Base-by-base conservation (phyloP, 1,139 yeast genomes). In the Blastobotrys illinoisensis region DNA sequence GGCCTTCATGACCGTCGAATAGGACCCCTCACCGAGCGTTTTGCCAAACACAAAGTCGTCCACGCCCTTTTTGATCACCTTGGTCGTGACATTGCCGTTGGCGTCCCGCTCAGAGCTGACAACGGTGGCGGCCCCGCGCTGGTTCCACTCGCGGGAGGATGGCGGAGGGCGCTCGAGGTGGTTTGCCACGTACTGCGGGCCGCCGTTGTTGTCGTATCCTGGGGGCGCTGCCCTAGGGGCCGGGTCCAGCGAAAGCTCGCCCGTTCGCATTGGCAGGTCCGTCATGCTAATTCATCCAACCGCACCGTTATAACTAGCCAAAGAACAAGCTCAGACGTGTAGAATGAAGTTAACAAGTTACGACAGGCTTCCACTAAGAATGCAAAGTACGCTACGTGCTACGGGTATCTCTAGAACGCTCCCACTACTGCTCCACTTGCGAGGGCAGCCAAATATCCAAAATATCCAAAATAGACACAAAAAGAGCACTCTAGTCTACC, bases 21-120 rank as follows among this genome's bases (percentile, higher is more conserved):
- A 95, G 1, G 97, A 89, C 1, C 99, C 99, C 68, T 90, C 97
- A 9, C 99, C 99, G 46, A 95, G 79, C 55, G 85, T 82, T 53
- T 86, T 83, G 40, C 96, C 93, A 66, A 93, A 90, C 60, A 83
- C 83, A 71, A 91, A 95, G 71, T 93, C 99, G 60, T 80, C 79
- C 1, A 91, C 96, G 16, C 78, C 78, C 60, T 76, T 76, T 53
- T 72, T 71, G 19, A 82, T 74, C 5, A 82, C 69, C 52, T 72
- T 71, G 3, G 79, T 78, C 4, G 74, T 70, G 2, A 72, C 69
- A 46, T 73, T 71, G 7, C 86, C 86, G 13, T 77, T 69, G 7
- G 70, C 70, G 57, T 78, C 79, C 9, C 66, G 66, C n/a, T 74
- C 74, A n/a, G 74, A 74, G 54, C 74, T 75, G 13, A 79, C 72